These are phyloP conservation scores for Aspergillus sp. DNA, from an alignment of 2,329 filamentous ascomycete species.

Conservation along the genomic window DNA sequence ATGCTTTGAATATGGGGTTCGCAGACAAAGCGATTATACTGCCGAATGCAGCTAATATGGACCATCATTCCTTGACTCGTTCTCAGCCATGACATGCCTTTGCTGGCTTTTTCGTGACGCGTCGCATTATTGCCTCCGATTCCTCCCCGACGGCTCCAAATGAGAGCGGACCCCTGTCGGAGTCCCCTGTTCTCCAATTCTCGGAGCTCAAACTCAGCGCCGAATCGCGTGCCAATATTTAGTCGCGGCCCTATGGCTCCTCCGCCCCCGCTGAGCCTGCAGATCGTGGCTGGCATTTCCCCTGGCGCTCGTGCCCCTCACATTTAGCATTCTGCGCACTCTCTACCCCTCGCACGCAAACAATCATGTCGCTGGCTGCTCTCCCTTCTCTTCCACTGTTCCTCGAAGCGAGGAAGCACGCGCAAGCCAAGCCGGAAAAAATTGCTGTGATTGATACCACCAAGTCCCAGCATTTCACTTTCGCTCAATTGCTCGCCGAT, in stretches of 20 bases:
- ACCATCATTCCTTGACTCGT: background rate
- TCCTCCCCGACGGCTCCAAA: constrained; percentile 2
- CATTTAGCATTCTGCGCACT: background rate
- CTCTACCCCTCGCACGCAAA: background rate
- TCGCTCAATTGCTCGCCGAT: constrained; percentile 46
- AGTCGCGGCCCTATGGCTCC: background rate
- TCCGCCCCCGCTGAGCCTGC: constrained; percentile 2
- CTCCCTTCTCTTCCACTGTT: constrained; percentile 48
- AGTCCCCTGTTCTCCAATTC: background rate
- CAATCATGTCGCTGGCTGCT: constrained; percentile 24
- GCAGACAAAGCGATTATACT: background rate
- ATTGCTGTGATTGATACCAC: constrained; percentile 45
- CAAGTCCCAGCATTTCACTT: constrained; percentile 47
- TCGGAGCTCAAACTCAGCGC: background rate
- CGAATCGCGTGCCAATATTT: constrained; percentile 10
- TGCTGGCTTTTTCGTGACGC: background rate
- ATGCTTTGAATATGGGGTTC: background rate
- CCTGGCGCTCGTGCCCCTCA: background rate
- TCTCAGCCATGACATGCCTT: background rate
- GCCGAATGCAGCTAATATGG: background rate
- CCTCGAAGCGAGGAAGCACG: constrained; percentile 41
- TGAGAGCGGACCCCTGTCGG: background rate
- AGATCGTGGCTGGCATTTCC: background rate
- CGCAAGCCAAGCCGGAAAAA: constrained; percentile 37
- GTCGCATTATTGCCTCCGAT: background rate